phyloP scores from a whole-genome alignment of 305 asterid species.

The Fraxinus nigra region DNA sequence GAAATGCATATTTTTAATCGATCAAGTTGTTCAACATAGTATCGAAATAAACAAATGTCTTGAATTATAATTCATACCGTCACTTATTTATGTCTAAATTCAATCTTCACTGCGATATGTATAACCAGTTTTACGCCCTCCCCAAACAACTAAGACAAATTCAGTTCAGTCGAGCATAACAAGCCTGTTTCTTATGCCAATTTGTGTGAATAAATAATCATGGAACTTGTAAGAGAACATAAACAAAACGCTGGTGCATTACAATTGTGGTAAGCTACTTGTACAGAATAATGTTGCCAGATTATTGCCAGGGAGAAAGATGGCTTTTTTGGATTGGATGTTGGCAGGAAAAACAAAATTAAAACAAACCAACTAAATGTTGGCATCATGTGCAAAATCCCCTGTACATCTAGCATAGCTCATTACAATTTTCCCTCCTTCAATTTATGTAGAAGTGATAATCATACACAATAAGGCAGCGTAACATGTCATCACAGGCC shows the following conservation, averaged over 20 bases:
- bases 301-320: too few relatives aligned
- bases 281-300: too few relatives aligned
- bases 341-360: too few relatives aligned
- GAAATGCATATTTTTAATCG: not conserved
- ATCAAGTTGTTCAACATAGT: not conserved
- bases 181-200: not conserved
- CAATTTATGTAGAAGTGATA: slow-evolving; percentile 37
- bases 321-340: too few relatives aligned
- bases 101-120: not conserved
- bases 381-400: too few relatives aligned
- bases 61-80: not conserved
- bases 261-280: slow-evolving; percentile 22
- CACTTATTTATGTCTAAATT: not conserved
- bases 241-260: slow-evolving; percentile 42
- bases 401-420: too few relatives aligned
- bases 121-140: not conserved
- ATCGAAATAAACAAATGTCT: not conserved
- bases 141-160: not conserved
- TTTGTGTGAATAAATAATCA: not conserved
- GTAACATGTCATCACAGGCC: slow-evolving; percentile 55
- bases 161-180: not conserved
- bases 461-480: slow-evolving; percentile 43
- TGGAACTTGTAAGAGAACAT: slow-evolving; percentile 27
- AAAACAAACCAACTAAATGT: too few relatives aligned
- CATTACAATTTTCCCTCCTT: slow-evolving; percentile 29